Evolutionary conservation across 169 alveolate genomes (phyloP).

Genomic region (Cryptosporidium tyzzeri): DNA sequence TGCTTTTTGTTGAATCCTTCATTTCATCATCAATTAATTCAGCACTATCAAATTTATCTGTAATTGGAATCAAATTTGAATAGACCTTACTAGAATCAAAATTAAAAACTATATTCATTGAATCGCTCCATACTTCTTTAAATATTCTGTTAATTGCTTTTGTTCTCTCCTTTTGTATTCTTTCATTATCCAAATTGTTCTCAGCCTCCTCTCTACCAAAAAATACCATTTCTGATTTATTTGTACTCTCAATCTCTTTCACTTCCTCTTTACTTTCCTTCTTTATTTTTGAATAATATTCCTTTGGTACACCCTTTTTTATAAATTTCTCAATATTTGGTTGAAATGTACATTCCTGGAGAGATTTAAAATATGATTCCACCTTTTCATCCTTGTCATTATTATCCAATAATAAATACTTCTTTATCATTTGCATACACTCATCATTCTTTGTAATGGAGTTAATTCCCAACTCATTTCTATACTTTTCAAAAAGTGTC

Average conservation of each 20-base stretch:
- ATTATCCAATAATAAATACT: slow-evolving; percentile 42
- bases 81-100: neutral
- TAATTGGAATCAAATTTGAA: slow-evolving; percentile 26
- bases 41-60: neutral
- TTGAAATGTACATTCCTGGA: slow-evolving; percentile 70
- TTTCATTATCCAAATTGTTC: slow-evolving; percentile 3
- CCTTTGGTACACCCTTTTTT: slow-evolving; percentile 7
- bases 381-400: slow-evolving; percentile 55
- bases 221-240: neutral
- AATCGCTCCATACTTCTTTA: slow-evolving; percentile 40
- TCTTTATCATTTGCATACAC: slow-evolving; percentile 41
- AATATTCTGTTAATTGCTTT: neutral
- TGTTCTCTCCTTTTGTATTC: slow-evolving; percentile 10
- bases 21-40: slow-evolving; percentile 1
- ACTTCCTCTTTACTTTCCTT: slow-evolving; percentile 21
- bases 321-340: slow-evolving; percentile 68
- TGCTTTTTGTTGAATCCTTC: neutral
- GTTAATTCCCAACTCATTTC: slow-evolving; percentile 17
- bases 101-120: slow-evolving; percentile 5
- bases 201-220: slow-evolving; percentile 11
- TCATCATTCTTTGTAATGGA: slow-evolving; percentile 51
- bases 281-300: slow-evolving; percentile 6
- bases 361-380: slow-evolving; percentile 66
- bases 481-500: slow-evolving; percentile 46
- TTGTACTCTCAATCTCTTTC: neutral